These are phyloP conservation scores for Discostella stelligeroides DNA, from an alignment of 108 stramenopile genomes.

Conservation along the genomic window DNA sequence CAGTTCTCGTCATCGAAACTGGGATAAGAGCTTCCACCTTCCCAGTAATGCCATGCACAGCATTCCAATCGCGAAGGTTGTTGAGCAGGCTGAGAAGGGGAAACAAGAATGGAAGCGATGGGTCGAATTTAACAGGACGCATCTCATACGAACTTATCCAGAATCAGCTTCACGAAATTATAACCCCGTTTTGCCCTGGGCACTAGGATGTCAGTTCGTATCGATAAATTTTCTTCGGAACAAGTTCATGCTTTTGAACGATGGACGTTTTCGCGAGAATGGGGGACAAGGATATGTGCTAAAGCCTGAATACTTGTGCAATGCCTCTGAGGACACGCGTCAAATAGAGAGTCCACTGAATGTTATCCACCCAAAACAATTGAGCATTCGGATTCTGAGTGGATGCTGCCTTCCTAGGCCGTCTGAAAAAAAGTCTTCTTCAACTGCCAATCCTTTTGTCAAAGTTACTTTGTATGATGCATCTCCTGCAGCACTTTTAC, in stretches of 20 bases:
- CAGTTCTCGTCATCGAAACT: conserved; percentile 57
- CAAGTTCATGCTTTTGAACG: conserved; percentile 82
- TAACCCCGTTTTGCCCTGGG: conserved; percentile 86
- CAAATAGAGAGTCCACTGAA: conserved; percentile 34
- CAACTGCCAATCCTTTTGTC: conserved; percentile 63
- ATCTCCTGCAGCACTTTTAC: conserved; percentile 49
- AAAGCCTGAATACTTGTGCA: conserved; percentile 76
- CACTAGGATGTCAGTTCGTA: conserved; percentile 91
- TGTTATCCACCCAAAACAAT: conserved; percentile 37
- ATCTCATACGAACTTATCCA: conserved; percentile 86
- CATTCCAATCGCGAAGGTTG: conserved; percentile 55
- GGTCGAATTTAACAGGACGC: conserved; percentile 67
- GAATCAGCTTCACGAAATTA: conserved; percentile 70
- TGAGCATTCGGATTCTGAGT: conserved; percentile 71
- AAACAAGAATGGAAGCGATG: conserved; percentile 41
- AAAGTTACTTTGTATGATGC: conserved; percentile 71
- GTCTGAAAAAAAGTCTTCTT: conserved; percentile 17
- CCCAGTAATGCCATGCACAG: conserved; percentile 69
- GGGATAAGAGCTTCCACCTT: conserved; percentile 67
- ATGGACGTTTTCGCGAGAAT: conserved; percentile 91
- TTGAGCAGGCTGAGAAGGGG: conserved; percentile 42
- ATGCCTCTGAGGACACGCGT: conserved; percentile 20
- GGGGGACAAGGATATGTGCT: conserved; percentile 95
- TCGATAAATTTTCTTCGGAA: conserved; percentile 89
- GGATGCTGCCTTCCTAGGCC: conserved; percentile 74